Percentiles rank a stretch among this genome's conserved stretches.
Conservation (phyloP, 495 filamentous ascomycete species). For the Annulohypoxylon bovei region DNA sequence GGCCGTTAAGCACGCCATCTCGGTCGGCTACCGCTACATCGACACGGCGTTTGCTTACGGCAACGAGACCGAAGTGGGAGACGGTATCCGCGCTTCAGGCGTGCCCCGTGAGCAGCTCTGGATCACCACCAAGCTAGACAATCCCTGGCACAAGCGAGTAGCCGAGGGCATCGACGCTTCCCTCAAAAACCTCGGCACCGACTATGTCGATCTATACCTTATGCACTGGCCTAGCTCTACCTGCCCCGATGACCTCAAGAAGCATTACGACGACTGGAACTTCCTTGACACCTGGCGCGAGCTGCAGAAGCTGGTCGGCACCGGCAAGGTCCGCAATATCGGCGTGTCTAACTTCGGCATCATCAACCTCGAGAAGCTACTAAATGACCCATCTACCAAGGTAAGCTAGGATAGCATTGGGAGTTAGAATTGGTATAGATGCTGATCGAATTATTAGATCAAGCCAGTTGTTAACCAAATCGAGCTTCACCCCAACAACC, state of each 20-base stretch:
- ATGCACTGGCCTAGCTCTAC: slow-evolving; percentile 81
- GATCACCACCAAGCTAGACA: slow-evolving; percentile 89
- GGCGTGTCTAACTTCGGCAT: slow-evolving; percentile 82
- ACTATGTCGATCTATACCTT: slow-evolving; percentile 87
- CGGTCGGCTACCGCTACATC: slow-evolving; percentile 70
- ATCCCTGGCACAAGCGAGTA: slow-evolving; percentile 76
- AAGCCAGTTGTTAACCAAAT: slow-evolving; percentile 91
- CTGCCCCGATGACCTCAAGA: slow-evolving; percentile 52
- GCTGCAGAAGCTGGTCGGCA: slow-evolving; percentile 82
- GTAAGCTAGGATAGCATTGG: slow-evolving; percentile 65
- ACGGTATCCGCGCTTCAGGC: slow-evolving; percentile 81
- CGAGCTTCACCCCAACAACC: slow-evolving; percentile 87
- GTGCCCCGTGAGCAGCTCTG: slow-evolving; percentile 84
- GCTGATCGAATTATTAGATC: slow-evolving; percentile 62
- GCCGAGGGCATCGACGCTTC: slow-evolving; percentile 74
- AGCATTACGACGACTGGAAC: slow-evolving; percentile 70
- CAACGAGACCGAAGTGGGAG: slow-evolving; percentile 85
- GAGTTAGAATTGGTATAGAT: slow-evolving; percentile 63
- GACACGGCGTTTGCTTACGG: slow-evolving; percentile 81
- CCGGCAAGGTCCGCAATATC: slow-evolving; percentile 83
- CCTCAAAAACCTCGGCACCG: slow-evolving; percentile 72
- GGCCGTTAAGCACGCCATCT: slow-evolving; percentile 80
- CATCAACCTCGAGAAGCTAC: slow-evolving; percentile 70
- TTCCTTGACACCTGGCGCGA: slow-evolving; percentile 86
- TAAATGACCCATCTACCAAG: slow-evolving; percentile 66